phyloP scores from a whole-genome alignment of 2,329 filamentous ascomycete species.

The Plectosphaerella cucumerina region DNA sequence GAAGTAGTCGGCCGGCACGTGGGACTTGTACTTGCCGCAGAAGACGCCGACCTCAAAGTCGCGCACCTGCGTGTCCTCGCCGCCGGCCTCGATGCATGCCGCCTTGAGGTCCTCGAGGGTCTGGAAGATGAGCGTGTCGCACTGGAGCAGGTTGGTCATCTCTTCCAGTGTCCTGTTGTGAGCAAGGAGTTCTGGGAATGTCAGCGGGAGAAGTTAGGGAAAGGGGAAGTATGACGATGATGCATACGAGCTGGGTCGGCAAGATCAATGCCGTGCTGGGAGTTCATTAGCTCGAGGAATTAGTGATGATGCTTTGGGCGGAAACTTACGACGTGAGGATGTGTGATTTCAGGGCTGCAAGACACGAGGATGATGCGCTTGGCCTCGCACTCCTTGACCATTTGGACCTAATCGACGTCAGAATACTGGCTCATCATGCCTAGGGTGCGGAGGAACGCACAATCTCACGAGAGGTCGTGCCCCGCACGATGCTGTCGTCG shows the following conservation, averaged over 20 bases:
- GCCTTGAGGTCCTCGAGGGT: constrained; percentile 69
- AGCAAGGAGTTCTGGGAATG: constrained; percentile 30
- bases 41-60: constrained; percentile 91
- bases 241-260: constrained; percentile 26
- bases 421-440: neutral
- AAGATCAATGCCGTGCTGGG: constrained; percentile 43
- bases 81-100: constrained; percentile 69
- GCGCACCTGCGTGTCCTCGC: constrained; percentile 42
- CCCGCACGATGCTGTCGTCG: constrained; percentile 86
- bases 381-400: constrained; percentile 81
- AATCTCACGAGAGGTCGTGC: constrained; percentile 64
- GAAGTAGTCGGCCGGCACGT: constrained; percentile 74
- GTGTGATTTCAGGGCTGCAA: constrained; percentile 76
- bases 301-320: neutral
- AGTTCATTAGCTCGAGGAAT: constrained; percentile 4
- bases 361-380: constrained; percentile 78
- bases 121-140: constrained; percentile 52
- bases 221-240: neutral
- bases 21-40: constrained; percentile 78
- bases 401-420: constrained; percentile 34
- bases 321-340: constrained; percentile 76
- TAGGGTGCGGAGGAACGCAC: constrained; percentile 6
- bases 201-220: neutral
- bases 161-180: constrained; percentile 32
- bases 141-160: constrained; percentile 36